These are phyloP conservation scores for Neoboletus subvelutipes DNA, from an alignment of 768 basidiomycete species.

Conservation along the genomic window DNA sequence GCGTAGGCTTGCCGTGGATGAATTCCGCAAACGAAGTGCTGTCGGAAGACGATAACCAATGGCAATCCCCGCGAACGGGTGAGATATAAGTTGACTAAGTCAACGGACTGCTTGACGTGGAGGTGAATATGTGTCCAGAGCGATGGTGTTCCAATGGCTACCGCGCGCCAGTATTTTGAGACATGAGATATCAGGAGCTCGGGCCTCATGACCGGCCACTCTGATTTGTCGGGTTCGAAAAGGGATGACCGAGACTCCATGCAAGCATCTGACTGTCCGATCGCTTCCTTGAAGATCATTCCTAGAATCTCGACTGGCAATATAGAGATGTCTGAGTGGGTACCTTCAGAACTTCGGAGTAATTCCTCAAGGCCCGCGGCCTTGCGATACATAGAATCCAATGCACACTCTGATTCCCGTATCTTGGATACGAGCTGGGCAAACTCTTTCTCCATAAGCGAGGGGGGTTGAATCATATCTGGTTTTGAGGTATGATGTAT, in stretches of 20 bases:
- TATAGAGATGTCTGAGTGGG: slow-evolving; percentile 13
- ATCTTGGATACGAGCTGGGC: slow-evolving; percentile 20
- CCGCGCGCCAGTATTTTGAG: slow-evolving; percentile 42
- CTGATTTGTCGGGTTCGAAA: slow-evolving; percentile 1
- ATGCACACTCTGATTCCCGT: slow-evolving; percentile 17
- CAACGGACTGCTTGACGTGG: slow-evolving; percentile 25
- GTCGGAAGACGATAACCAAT: slow-evolving; percentile 22
- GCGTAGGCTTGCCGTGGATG: slow-evolving; percentile 20
- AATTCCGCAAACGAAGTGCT: slow-evolving; percentile 20
- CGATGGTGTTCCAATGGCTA: slow-evolving; percentile 37
- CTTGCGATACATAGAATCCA: slow-evolving; percentile 21
- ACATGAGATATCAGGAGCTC: slow-evolving; percentile 41
- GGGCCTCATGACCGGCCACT: slow-evolving; percentile 18
- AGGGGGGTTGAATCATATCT: slow-evolving; percentile 15
- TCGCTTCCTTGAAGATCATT: slow-evolving; percentile 26
- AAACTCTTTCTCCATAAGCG: slow-evolving; percentile 14
- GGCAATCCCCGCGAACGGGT: slow-evolving; percentile 27
- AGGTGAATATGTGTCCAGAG: slow-evolving; percentile 40
- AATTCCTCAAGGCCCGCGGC: slow-evolving; percentile 13
- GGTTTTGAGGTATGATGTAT: background rate
- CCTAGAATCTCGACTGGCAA: slow-evolving; percentile 28
- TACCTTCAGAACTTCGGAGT: slow-evolving; percentile 1
- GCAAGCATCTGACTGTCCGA: slow-evolving; percentile 4
- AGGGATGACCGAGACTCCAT: slow-evolving; percentile 1
- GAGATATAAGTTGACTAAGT: slow-evolving; percentile 29